Base-by-base conservation (phyloP, 73 alveolate genomes). In the Stentor coeruleus region DNA sequence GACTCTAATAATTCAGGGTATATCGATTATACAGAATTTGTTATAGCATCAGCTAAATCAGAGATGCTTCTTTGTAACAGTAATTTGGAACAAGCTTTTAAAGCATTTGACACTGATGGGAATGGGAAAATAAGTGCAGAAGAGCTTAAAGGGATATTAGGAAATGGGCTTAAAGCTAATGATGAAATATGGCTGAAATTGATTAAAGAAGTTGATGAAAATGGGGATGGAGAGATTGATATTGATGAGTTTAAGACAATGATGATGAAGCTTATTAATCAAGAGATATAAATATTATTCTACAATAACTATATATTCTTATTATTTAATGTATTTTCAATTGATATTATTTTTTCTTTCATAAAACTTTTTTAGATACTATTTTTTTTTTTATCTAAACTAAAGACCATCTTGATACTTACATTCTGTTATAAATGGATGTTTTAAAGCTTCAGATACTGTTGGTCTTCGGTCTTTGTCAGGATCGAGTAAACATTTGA, bases 171-270 rank as follows among this genome's bases (percentile, higher is more conserved):
- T 2, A 87, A 75, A 11, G 35, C 80, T 6, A 82, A 79, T 2
- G 81, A 41, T 81, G 84, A 77, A 3, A 81, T 39, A 58, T 81
- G 82, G 84, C 77, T 66, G 41, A 81, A 59, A 81, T 42, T 85
- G 3, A 14, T 85, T 3, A 84, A 81, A 20, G 91, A 85, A 59
- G 84, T 79, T 4, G 91, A 85, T 59, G 72, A 35, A 2, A 84
- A 85, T 85, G 88, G 88, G 30, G 85, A 85, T 81, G 91, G 87
- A 2, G 87, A 77, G 82, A 66, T 85, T 30, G 35, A 30, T 36
- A 28, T 2, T 66, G 0, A 66, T 66, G 73, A 57, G 2, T 57
- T 57, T 57, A 57, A 57, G n/a, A n/a, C n/a, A n/a, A n/a, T n/a
- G n/a, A n/a, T n/a, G n/a, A n/a, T n/a, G n/a, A n/a, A n/a, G n/a